Percentiles rank a stretch among this genome's conserved stretches.
Evolutionary conservation across 768 basidiomycete genomes (phyloP).

Genomic region (Boletus fagicola): DNA sequence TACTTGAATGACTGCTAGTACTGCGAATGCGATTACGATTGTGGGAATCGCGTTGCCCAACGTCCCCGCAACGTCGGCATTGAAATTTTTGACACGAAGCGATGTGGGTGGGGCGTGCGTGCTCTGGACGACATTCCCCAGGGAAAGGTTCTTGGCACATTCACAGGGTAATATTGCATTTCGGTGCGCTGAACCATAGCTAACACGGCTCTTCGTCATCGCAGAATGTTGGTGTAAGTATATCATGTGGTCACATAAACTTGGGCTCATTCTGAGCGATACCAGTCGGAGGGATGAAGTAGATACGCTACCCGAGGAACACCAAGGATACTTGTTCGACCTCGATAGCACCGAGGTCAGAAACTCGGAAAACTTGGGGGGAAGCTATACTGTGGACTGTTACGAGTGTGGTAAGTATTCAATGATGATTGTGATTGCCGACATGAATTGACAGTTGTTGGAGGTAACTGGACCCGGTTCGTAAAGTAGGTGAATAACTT

Average conservation of each 20-base stretch:
- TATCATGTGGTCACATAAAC: not conserved
- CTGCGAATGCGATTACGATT: conserved; percentile 45
- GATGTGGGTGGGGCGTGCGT: conserved; percentile 68
- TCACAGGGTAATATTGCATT: conserved; percentile 54
- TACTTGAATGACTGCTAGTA: conserved; percentile 28
- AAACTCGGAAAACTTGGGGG: conserved; percentile 32
- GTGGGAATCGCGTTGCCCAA: conserved; percentile 63
- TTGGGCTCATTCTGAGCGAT: not conserved
- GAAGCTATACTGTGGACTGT: conserved; percentile 56
- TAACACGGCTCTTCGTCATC: conserved; percentile 7
- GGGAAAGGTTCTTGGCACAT: conserved; percentile 66
- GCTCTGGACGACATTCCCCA: conserved; percentile 37
- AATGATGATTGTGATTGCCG: not conserved
- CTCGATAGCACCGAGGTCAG: conserved; percentile 55
- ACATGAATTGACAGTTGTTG: conserved; percentile 4
- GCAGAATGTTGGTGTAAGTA: conserved; percentile 48
- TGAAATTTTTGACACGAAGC: conserved; percentile 62
- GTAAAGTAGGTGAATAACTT: conserved; percentile 51
- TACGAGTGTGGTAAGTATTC: conserved; percentile 44
- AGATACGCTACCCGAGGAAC: conserved; percentile 33
- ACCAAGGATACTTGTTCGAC: conserved; percentile 57
- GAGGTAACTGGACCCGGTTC: conserved; percentile 78
- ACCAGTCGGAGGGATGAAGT: conserved; percentile 46
- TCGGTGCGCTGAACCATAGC: not conserved
- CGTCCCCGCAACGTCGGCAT: conserved; percentile 53